Evolutionary conservation across 192 early-diverging fungal species (phyloP), one percentile per base, ranked within the genome.

Genomic region (Coemansia sp.): DNA sequence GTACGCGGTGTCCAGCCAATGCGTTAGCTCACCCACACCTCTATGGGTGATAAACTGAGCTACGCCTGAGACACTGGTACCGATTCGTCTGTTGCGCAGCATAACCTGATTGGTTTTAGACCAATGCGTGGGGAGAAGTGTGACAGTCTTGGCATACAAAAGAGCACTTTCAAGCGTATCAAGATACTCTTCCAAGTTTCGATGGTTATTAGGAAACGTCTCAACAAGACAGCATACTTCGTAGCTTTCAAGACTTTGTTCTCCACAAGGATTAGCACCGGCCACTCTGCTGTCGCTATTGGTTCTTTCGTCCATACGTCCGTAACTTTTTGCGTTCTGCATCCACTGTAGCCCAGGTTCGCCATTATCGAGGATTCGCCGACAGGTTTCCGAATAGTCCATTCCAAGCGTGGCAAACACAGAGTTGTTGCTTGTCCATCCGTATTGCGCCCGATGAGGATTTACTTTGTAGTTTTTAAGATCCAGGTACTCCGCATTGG

Each of bases 381-480:
- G 49, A 17, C 69, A 66, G 10, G 76, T 38, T 17, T 61, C 67
- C 5, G 32, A 28, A 60, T 85, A 85, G 61, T 80, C 67, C 72
- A 85, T 80, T 18, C 83, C 83, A 6, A 80, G 28, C 1, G 34
- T 55, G 40, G 72, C 64, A 55, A 83, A 79, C 33, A 85, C 73
- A 30, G 83, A 85, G 56, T 85, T 85, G 71, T 85, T 85, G 45
- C 72, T 75, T 1, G 81, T 83, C 83, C 83, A 85, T 4, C 83
- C 83, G 28, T 59, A 83, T 16, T 67, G 73, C 28, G 69, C 61
- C 7, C 83, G 61, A 29, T 77, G 80, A 36, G 83, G 83, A 57
- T 85, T 85, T 4, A 63, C 56, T 22, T 69, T 48, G 72, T 85
- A 85, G 61, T 83, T 80, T 56, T 85, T 85, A 7, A 85, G 56